Evolutionary conservation across 208 protist species (phyloP), one percentile per base, ranked within the genome.

Genomic region (Acanthamoeba royreba): DNA sequence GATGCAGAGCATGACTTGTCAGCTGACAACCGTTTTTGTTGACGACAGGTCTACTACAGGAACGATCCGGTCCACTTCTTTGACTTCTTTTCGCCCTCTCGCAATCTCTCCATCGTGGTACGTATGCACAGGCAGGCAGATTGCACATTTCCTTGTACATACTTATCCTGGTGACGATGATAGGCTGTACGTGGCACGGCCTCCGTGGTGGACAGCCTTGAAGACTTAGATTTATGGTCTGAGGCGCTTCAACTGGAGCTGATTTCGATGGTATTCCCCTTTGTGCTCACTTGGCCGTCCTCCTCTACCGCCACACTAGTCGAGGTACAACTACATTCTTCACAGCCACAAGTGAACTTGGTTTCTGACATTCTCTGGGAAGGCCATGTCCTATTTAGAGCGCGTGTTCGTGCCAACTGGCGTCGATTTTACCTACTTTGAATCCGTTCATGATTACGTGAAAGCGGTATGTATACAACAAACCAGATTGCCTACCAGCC

Each of bases 91-190:
- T 92, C 85, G 4, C 52, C 85, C 33, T 92, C 85, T 5, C 85
- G 85, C 53, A 92, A 92, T 40, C 85, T 92, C 52, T 92, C 85
- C 55, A 33, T 92, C 43, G 85, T 92, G 11, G 85, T 92, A 92
- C 46, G 40, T n/a, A 15, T 40, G 33, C 43, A 22, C 85, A 1
- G 4, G 31, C 46, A 11, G 7, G 47, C 40, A 33, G 28, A 15
- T 83, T 49, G 13, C 43, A 49, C 31, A 28, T 0, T 33, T 77
- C 35, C 11, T 77, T 33, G n/a, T 15, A 8, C 35, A 8, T 77
- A 28, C 28, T 8, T 22, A 9, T 11, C n/a, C 13, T 8, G 66
- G 66, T 22, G 25, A 35, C 33, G 25, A 9, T 88, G 79, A 77
- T 77, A 92, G 85, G 72, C 52, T 25, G 85, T 92, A 40, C 46